A percentile compares a stretch with the other conserved stretches of the same genome.
These are phyloP conservation scores for Candida adriatica DNA, from an alignment of 805 yeast species.

Conservation along the genomic window DNA sequence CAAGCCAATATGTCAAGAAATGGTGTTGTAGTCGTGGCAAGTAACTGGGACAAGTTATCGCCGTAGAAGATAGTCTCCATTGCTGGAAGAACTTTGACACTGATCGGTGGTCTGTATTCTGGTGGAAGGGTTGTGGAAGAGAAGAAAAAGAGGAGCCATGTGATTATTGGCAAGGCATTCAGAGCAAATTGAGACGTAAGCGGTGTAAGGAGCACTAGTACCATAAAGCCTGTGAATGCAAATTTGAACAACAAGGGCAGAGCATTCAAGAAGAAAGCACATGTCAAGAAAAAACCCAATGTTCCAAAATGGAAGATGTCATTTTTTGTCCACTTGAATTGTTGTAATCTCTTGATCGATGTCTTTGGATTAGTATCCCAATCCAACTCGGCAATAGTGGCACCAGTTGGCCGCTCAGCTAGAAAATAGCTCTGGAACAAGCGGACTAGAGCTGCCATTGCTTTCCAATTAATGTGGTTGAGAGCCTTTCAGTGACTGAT, in stretches of 20 bases:
- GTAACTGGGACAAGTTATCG: conserved; percentile 76
- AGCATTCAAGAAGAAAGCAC: conserved; percentile 55
- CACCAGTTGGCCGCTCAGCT: conserved; percentile 43
- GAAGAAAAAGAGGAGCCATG: conserved; percentile 83
- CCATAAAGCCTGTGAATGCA: conserved; percentile 30
- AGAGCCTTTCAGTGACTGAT: neutral
- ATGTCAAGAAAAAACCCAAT: conserved; percentile 43
- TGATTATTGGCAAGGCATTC: conserved; percentile 72
- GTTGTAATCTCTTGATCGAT: conserved; percentile 35
- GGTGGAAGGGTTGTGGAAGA: conserved; percentile 69
- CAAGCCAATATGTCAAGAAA: conserved; percentile 81
- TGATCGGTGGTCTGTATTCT: conserved; percentile 76
- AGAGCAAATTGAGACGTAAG: conserved; percentile 78
- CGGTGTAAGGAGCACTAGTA: conserved; percentile 55
- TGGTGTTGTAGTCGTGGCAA: conserved; percentile 64
- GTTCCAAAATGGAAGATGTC: conserved; percentile 51
- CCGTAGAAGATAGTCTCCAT: conserved; percentile 90
- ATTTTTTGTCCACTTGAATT: conserved; percentile 33
- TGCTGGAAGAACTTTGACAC: conserved; percentile 83
- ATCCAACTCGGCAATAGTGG: conserved; percentile 42
- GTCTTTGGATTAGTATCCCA: conserved; percentile 40
- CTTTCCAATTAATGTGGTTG: neutral
- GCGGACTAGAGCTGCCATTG: conserved; percentile 20
- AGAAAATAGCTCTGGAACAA: conserved; percentile 46
- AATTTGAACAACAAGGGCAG: conserved; percentile 36